phyloP scores from a whole-genome alignment of 306 rosid species.

The Carpinus fangiana region DNA sequence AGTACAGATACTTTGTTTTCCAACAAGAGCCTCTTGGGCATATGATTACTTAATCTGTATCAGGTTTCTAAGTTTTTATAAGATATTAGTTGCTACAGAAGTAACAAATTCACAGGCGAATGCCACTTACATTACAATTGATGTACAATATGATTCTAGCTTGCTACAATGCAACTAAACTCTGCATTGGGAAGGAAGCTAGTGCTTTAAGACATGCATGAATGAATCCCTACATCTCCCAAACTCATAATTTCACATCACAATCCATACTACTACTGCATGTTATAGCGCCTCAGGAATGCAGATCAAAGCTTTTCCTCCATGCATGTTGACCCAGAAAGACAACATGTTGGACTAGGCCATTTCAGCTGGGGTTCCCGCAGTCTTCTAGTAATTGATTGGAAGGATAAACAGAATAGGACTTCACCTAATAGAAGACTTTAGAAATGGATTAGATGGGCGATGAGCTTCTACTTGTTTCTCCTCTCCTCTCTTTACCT shows the following conservation, averaged over 20 bases:
- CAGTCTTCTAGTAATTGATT: neutral
- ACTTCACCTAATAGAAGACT: constrained; percentile 65
- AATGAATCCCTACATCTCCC: neutral
- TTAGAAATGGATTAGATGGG: constrained; percentile 78
- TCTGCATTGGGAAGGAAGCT: neutral
- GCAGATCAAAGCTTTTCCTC: neutral
- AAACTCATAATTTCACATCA: neutral
- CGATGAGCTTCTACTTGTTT: constrained; percentile 50
- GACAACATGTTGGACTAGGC: neutral
- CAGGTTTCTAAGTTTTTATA: neutral
- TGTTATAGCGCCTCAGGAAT: neutral
- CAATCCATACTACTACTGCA: neutral
- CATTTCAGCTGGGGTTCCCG: neutral
- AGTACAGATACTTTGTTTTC: too few relatives aligned
- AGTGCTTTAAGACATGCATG: too few relatives aligned
- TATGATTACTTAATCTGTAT: too few relatives aligned
- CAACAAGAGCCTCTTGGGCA: too few relatives aligned
- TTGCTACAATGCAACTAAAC: neutral
- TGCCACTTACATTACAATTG: neutral
- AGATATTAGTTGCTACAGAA: neutral
- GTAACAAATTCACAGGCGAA: neutral
- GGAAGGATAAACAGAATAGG: constrained; percentile 4
- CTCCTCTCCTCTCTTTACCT: constrained; percentile 39
- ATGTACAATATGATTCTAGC: neutral
- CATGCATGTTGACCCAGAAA: neutral